Percentiles rank a stretch among this genome's conserved stretches.
phyloP scores from a whole-genome alignment of 768 basidiomycete genomes.

The Leccinum boreale region DNA sequence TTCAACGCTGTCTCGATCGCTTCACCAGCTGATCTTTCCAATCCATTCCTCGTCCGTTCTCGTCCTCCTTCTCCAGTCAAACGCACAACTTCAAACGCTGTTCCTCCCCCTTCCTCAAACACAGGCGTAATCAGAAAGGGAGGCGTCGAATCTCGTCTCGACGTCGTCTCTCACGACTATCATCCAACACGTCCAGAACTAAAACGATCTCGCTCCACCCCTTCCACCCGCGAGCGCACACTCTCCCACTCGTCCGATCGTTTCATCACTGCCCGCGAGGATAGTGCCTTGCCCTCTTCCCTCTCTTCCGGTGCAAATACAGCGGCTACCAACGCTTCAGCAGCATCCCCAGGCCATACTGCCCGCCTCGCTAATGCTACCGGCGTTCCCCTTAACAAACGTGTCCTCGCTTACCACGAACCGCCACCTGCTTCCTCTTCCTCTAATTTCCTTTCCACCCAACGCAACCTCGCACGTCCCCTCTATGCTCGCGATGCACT shows the following conservation, averaged over 20 bases:
- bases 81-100: slow-evolving; percentile 47
- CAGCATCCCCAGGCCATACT: slow-evolving; percentile 72
- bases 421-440: slow-evolving; percentile 77
- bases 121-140: slow-evolving; percentile 75
- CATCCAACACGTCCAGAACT: slow-evolving; percentile 59
- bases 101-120: slow-evolving; percentile 54
- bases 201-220: slow-evolving; percentile 73
- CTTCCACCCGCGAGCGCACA: slow-evolving; percentile 44
- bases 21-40: slow-evolving; percentile 49
- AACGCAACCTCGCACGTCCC: slow-evolving; percentile 73
- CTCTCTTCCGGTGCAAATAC: slow-evolving; percentile 58
- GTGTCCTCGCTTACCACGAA: slow-evolving; percentile 87
- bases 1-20: slow-evolving; percentile 36
- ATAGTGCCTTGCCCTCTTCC: slow-evolving; percentile 55
- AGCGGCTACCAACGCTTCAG: slow-evolving; percentile 31
- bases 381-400: slow-evolving; percentile 72
- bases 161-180: slow-evolving; percentile 77
- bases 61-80: slow-evolving; percentile 66
- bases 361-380: slow-evolving; percentile 74
- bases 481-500: slow-evolving; percentile 68
- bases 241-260: slow-evolving; percentile 50
- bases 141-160: slow-evolving; percentile 71
- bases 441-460: slow-evolving; percentile 70
- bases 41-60: slow-evolving; percentile 59
- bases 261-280: slow-evolving; percentile 64